Percentiles rank a stretch among this genome's conserved stretches.
These are phyloP conservation scores for Botrytis paeoniae DNA, from an alignment of 2,329 filamentous ascomycete species.

Conservation along the genomic window DNA sequence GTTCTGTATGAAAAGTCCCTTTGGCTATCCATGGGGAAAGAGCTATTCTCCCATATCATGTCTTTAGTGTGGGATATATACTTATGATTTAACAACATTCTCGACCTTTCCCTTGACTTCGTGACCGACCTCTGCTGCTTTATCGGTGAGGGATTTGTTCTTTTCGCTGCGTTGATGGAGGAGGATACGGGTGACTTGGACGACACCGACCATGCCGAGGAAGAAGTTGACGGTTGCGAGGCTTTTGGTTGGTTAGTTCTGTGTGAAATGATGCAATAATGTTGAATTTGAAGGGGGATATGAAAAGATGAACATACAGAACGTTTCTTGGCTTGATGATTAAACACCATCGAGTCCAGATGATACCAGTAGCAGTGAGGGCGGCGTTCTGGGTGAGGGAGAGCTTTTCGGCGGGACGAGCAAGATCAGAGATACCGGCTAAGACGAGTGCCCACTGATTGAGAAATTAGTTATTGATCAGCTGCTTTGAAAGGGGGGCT, in stretches of 20 bases:
- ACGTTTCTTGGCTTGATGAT: slow-evolving; percentile 93
- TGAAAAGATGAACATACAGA: slow-evolving; percentile 55
- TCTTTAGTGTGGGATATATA: neutral
- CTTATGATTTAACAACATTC: slow-evolving; percentile 39
- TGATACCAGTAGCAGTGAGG: slow-evolving; percentile 83
- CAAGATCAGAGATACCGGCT: slow-evolving; percentile 87
- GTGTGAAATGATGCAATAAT: neutral
- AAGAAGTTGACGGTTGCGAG: slow-evolving; percentile 98
- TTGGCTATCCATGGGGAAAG: neutral
- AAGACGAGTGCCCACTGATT: slow-evolving; percentile 80
- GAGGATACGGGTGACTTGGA: slow-evolving; percentile 77
- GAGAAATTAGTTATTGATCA: neutral
- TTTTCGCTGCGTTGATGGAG: slow-evolving; percentile 61
- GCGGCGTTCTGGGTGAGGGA: slow-evolving; percentile 90
- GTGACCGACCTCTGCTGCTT: slow-evolving; percentile 25
- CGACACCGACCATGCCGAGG: slow-evolving; percentile 80
- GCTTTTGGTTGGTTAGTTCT: slow-evolving; percentile 42
- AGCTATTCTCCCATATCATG: neutral
- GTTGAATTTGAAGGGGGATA: slow-evolving; percentile 22
- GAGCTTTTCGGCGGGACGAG: slow-evolving; percentile 86
- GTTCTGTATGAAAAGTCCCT: neutral
- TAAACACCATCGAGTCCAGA: slow-evolving; percentile 99
- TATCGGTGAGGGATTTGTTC: slow-evolving; percentile 38
- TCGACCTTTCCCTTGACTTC: slow-evolving; percentile 36
- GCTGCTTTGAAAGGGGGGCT: neutral